Evolutionary conservation across 2,329 filamentous ascomycete genomes (phyloP), one percentile per base, ranked within the genome.

Genomic region (Ilyonectria mors-panacis): DNA sequence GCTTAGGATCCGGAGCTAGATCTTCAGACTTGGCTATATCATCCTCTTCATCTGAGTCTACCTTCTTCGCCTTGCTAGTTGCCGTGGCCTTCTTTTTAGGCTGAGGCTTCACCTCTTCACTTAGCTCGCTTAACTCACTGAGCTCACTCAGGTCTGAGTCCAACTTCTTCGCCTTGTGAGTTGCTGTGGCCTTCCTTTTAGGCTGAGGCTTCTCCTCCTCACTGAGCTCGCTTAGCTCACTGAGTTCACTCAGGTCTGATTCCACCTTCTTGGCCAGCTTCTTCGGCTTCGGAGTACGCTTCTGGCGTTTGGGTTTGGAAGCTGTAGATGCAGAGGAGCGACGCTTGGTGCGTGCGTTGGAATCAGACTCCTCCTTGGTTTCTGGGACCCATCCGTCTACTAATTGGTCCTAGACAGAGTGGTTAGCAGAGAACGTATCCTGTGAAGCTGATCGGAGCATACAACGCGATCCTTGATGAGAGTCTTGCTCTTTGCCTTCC

Each of bases 401-500:
- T 12, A 82, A 67, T 69, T 82, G 80, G 48, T 76, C 78, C 81
- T 82, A 28, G 44, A 63, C 33, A 9, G 2, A 42, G 26, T 42
- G 37, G 44, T 66, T 19, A 66, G 58, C 67, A 39, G 28, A 19
- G 59, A 42, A 45, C 15, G 15, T 8, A 39, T 39, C 10, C n/a
- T 13, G 45, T 28, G 6, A 42, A 19, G 5, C 35, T 8, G 33
- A 8, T 19, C 6, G 23, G 50, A 44, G 82, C 86, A 69, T 82
- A 91, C 89, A n/a, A 86, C 84, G 54, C 83, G 80, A 19, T 80
- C 79, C 59, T 86, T 86, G 69, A 91, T 89, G n/a, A 90, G 73
- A 1, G 78, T 75, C 73, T 91, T 91, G 77, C 88, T 91, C 70
- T 82, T 85, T 5, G 80, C 76, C 76, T 91, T 91, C 89, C 89